Base-by-base conservation (phyloP, 306 rosid genomes). In the Sophora flavescens region DNA sequence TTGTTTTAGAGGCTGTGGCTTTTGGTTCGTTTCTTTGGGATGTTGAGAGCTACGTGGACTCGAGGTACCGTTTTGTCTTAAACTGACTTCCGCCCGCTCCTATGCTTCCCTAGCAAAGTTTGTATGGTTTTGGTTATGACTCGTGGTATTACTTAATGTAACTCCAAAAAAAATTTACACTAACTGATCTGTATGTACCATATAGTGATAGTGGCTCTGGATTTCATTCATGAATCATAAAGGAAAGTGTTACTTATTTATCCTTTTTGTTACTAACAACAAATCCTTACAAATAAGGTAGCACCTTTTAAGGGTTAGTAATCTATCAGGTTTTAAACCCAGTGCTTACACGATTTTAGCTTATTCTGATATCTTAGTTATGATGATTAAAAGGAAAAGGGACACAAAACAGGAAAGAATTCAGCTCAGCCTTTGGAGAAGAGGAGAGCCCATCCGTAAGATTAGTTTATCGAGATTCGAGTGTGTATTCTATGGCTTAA, bases 1-100 rank as follows among this genome's bases (percentile, higher is more conserved):
- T 92, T 51, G 90, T 95, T 66, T 72, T 95, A 84, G 97, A 95
- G 81, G 97, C 97, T 70, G 97, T 89, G 47, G 92, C 97, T 45
- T 95, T 90, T 58, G 97, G 97, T 72, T 92, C 97, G 57, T 95
- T 95, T 74, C 92, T 95, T 16, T 92, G 97, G 97, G 99, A 95
- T 59, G 97, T 92, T 12, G 97, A 92, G 87, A 89, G 96, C 93
- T 87, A 85, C 38, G 97, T 92, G 78, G 98, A 95, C 83, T 83
- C 93, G 1, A 89, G 97, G 85, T 90, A 95, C 83, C 97, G 88
- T 86, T 90, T 95, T 84, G 96, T 92, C 81, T 45, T 84, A 33
- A 88, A 83, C 77, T 95, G 80, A 88, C 36, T 48, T 42, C 18
- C 59, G 74, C 72, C 35, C 59, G 42, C 81, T 64, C 63, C 14